Evolutionary conservation across 2,329 filamentous ascomycete species (phyloP).

Genomic region (Botrytis sinoallii): DNA sequence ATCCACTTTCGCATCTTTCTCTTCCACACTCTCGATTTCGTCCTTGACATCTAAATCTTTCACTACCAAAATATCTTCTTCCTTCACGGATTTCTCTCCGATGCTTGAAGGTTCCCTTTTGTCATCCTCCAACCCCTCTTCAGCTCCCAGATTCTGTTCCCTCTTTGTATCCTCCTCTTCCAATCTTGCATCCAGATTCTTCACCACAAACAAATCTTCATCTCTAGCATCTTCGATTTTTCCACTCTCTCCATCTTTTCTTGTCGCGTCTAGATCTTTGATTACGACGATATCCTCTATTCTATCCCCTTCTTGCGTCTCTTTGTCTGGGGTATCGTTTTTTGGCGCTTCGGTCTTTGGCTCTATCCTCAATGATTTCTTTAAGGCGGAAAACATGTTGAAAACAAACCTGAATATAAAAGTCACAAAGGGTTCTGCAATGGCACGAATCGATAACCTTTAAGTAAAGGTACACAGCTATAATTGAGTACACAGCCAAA

Average conservation of each 20-base stretch:
- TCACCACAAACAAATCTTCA: conserved; percentile 1
- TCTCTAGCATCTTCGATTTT: background rate
- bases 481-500: background rate
- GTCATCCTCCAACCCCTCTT: background rate
- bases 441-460: background rate
- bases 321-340: background rate
- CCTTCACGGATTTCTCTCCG: background rate
- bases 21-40: background rate
- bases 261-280: conserved; percentile 8
- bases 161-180: background rate
- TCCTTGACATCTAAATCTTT: conserved; percentile 1
- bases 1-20: background rate
- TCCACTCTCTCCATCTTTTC: background rate
- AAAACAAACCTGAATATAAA: background rate
- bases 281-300: background rate
- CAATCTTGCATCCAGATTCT: background rate
- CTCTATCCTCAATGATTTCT: conserved; percentile 10
- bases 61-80: background rate
- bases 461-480: conserved; percentile 11
- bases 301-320: background rate
- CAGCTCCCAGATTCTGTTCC: background rate
- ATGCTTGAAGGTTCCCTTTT: background rate
- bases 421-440: background rate
- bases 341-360: background rate
- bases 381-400: conserved; percentile 8